These are phyloP conservation scores for Aspergillus ellipticus DNA, from an alignment of 495 filamentous ascomycete genomes.

Conservation along the genomic window DNA sequence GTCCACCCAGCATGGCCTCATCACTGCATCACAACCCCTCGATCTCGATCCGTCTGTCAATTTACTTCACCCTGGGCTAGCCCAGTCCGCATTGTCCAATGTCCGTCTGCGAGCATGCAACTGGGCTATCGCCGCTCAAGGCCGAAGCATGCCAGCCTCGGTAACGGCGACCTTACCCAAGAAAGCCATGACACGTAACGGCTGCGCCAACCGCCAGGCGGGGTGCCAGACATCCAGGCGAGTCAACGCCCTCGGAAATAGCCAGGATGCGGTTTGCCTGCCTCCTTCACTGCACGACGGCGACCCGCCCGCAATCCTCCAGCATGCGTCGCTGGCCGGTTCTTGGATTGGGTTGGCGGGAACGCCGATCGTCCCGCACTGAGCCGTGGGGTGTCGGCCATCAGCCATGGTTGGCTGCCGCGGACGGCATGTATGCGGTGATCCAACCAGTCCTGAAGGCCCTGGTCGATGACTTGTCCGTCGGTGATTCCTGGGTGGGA, in stretches of 20 bases:
- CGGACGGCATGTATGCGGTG: not conserved
- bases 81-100: not conserved
- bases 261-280: not conserved
- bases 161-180: conserved; percentile 22
- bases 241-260: not conserved
- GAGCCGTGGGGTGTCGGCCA: not conserved
- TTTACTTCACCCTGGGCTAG: not conserved
- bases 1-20: too few species aligned
- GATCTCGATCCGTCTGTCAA: not conserved
- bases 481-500: not conserved
- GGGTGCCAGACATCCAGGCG: not conserved
- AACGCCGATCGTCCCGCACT: not conserved
- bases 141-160: not conserved
- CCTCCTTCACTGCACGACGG: not conserved
- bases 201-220: conserved; percentile 5
- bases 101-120: not conserved
- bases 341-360: not conserved
- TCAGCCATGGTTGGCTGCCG: not conserved
- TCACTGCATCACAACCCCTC: too few species aligned
- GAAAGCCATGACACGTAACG: conserved; percentile 39
- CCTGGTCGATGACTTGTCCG: conserved; percentile 2
- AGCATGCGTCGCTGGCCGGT: not conserved
- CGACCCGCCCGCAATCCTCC: not conserved
- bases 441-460: not conserved
- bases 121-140: not conserved